Base-by-base conservation (phyloP, 1,139 yeast genomes). In the Pneumocystis wakefieldiae region DNA sequence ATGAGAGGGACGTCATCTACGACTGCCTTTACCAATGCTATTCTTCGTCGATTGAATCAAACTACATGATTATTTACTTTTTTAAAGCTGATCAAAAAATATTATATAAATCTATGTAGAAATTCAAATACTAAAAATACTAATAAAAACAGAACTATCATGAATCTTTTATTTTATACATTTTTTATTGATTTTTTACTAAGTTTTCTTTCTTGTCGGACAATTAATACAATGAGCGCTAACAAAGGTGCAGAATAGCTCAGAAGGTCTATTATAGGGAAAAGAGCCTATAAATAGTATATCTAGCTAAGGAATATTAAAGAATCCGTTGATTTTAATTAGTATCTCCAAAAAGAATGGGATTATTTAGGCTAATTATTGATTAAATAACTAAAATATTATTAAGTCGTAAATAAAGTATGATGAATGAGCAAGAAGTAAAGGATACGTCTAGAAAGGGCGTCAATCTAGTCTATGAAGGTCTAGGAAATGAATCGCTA, bases 1-100 rank as follows among this genome's bases (percentile, higher is more conserved):
- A 85, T 92, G 71, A 96, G 96, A 74, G 98, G 97, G 73, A 71
- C 80, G 70, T 80, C 89, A 73, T 79, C 95, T 65, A 92, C 98
- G 71, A 70, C 81, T 72, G 90, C 86, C 76, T 92, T 89, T 81
- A 90, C 98, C 71, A 83, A 87, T 75, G 86, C 85, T 73, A 86
- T 85, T 70, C 84, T 86, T 74, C 75, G 76, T 36, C 57, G 59
- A 35, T 55, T 64, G 28, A 60, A 61, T 24, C 58, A 60, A 39
- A 19, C 8, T 24, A 19, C 59, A 29, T 57, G 10, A 41, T 10
- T 3, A 3, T 24, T 48, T 24, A 1, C 10, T 48, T 24, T 24
- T 48, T 48, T 48, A 48, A 48, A 19, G 24, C 4, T 3, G 4
- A 28, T 28, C 4, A 2, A 28, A 28, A 28, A 28, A 28, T 28